Base-by-base conservation (phyloP, 2,329 filamentous ascomycete species). In the Verticillium isaacii region DNA sequence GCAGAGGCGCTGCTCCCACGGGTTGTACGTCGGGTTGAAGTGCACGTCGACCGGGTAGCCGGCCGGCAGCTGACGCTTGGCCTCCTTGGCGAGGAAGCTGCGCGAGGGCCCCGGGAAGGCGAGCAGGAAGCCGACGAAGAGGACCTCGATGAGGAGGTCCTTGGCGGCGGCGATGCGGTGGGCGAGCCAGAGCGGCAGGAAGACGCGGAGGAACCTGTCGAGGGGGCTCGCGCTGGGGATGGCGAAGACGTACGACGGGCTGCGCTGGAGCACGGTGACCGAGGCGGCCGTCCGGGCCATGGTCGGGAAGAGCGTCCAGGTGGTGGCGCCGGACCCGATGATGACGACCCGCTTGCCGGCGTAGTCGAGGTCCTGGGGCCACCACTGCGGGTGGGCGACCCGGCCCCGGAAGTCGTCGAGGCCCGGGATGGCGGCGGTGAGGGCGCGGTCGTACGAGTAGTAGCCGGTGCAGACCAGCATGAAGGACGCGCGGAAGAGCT, bases 261-360 rank as follows among this genome's bases (percentile, higher is more conserved):
- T 92, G 61, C 92, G 86, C 75, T 96, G 92, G 2, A 96, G 81
- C 85, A 94, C 92, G 1, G 90, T 94, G 32, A 93, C 86, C 15
- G 84, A 82, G 5, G 75, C 76, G 5, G 89, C 90, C 45, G 82
- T 84, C 54, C 89, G 77, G 1, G 87, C 85, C 56, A 96, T 75
- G 56, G 81, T 84, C 0, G 92, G 92, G 3, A 96, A 73, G 1
- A 96, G 80, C 0, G 92, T 95, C 57, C 94, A 77, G 7, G 91
- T 89, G 0, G 92, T 96, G 2, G 92, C 92, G 8, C 92, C 92
- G 17, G 85, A 89, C 17, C 91, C 91, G 64, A 95, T 85, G 62
- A 94, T 80, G 54, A 91, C 82, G 25, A 94, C 79, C 55, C 85
- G 84, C 74, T 93, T 92, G 71, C 80, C 79, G 6, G 79, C 74